Evolutionary conservation across 306 rosid species (phyloP).

Genomic region (Castanea mollissima): DNA sequence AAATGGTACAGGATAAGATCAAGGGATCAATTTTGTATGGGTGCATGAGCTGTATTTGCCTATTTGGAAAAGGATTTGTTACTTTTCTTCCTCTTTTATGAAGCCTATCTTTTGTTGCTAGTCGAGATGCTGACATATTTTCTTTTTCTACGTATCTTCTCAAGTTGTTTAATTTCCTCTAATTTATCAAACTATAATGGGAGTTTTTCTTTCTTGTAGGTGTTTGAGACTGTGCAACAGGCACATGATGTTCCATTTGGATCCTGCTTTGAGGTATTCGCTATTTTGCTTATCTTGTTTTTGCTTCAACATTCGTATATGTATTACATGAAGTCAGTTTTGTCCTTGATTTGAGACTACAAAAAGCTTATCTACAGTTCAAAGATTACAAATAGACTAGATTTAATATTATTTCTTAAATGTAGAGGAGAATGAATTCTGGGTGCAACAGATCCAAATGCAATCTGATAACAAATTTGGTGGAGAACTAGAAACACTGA

Average conservation of each 20-base stretch:
- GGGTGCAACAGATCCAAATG: background rate
- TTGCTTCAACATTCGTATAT: background rate
- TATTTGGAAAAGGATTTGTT: background rate
- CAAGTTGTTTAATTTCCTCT: background rate
- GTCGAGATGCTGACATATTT: background rate
- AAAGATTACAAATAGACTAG: too few species aligned
- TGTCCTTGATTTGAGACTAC: too few species aligned
- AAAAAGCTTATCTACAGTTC: too few species aligned
- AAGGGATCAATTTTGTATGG: background rate
- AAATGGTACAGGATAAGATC: background rate
- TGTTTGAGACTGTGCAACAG: slow-evolving; percentile 91
- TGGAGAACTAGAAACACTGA: background rate
- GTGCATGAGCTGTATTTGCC: background rate
- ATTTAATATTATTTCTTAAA: background rate
- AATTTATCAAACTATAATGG: background rate
- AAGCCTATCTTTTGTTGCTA: background rate
- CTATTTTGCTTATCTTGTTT: slow-evolving; percentile 14
- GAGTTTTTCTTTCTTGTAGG: slow-evolving; percentile 46
- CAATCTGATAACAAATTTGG: background rate
- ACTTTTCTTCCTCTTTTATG: background rate
- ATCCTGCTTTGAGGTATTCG: slow-evolving; percentile 80
- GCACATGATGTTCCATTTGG: slow-evolving; percentile 99
- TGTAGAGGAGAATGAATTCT: background rate
- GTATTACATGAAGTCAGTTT: background rate
- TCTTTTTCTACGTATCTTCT: background rate